Evolutionary conservation across 768 basidiomycete species (phyloP).

Genomic region (Russula dissimulans): DNA sequence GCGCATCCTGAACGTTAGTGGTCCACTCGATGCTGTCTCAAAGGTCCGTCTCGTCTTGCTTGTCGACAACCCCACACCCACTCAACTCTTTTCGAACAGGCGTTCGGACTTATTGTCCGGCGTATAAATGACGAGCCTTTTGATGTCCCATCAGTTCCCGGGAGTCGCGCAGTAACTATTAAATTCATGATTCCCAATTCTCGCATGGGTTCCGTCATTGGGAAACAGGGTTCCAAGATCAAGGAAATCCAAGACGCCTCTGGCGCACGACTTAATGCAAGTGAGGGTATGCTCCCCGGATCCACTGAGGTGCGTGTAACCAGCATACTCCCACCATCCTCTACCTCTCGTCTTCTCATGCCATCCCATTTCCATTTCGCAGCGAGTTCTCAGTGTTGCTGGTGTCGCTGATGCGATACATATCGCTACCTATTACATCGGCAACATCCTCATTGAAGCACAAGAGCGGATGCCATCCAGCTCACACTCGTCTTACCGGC

Average conservation of each 20-base stretch:
- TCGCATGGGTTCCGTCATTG: conserved; percentile 98
- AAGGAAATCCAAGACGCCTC: conserved; percentile 99
- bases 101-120: conserved; percentile 96
- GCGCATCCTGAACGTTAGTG: conserved; percentile 93
- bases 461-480: conserved; percentile 75
- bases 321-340: not conserved
- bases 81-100: conserved; percentile 40
- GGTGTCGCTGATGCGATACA: conserved; percentile 99
- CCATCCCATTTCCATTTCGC: conserved; percentile 18
- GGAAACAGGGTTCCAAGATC: conserved; percentile 95
- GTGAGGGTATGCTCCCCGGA: conserved; percentile 96
- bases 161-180: conserved; percentile 96
- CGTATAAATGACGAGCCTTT: conserved; percentile 99
- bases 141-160: conserved; percentile 94
- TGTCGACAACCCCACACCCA: conserved; percentile 1
- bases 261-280: conserved; percentile 91
- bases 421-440: conserved; percentile 98
- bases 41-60: conserved; percentile 53
- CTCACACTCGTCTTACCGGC: conserved; percentile 57
- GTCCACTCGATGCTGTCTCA: conserved; percentile 94
- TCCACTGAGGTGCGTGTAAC: conserved; percentile 82
- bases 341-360: not conserved
- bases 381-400: conserved; percentile 96
- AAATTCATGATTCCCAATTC: conserved; percentile 99
- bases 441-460: conserved; percentile 92